Base-by-base conservation (phyloP, 1,284 basidiomycete species). In the Apiotrichum sp. region DNA sequence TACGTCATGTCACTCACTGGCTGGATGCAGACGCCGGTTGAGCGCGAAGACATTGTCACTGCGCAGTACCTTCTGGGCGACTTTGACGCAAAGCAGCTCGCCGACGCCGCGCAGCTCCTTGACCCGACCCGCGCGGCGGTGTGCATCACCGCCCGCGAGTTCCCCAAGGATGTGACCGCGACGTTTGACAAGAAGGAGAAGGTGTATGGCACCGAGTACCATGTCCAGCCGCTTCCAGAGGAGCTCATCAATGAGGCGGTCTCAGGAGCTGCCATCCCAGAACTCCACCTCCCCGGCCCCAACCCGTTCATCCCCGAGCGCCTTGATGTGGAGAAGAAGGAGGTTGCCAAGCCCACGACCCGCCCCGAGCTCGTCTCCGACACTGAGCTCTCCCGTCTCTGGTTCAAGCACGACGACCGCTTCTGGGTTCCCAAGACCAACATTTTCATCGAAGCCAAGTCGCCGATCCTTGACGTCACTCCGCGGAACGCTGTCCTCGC, bases 351-450 rank as follows among this genome's bases (percentile, higher is more conserved):
- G 86, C 87, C 88, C 13, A 72, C 82, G 53, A 83, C 82, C 56
- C 82, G 86, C 34, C 93, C 93, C 10, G 78, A 82, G 62, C 82
- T 93, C 56, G 81, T 97, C 53, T 79, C 83, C 33, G 81, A 90
- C 71, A 89, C 84, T 0, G 76, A 82, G 0, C 68, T 87, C 36
- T 87, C 86, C 1, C 81, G 84, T 16, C 75, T 96, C 10, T 98
- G 93, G 93, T 84, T 93, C 77, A 98, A 98, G 80, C 92, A 92
- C 70, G 93, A 98, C 70, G 93, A 98, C 74, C 83, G 82, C 58
- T 97, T 93, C 79, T 95, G 90, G 88, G 84, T 93, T 5, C 93
- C 93, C 0, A 89, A 89, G 69, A 89, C 89, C 32, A 75, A 73
- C 55, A 65, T 77, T 14, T 69, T 73, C 57, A 53, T 74, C 50